Base-by-base conservation (phyloP, 2,329 filamentous ascomycete genomes). In the Colletotrichum chlorophyti region DNA sequence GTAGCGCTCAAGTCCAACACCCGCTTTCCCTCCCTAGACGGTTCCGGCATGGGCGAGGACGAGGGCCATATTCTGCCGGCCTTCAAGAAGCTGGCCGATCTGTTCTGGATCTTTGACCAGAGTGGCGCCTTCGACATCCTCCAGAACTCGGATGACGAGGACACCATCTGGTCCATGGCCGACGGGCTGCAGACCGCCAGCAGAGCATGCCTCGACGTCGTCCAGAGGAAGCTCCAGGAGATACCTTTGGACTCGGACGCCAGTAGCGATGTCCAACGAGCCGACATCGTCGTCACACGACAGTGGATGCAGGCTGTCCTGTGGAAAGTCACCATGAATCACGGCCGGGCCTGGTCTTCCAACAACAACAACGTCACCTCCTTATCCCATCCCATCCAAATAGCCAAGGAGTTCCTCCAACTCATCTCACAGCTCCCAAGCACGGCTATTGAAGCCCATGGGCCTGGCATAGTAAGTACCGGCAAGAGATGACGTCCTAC, bases 281-380 rank as follows among this genome's bases (percentile, higher is more conserved):
- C 78, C 4, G 79, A 81, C 45, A 72, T 82, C n/a, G 76, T 73
- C 54, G 78, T 81, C 3, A 81, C 79, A 0, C 68, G 76, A 2
- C 78, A 80, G 41, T 82, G 79, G 79, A 81, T 82, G 79, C 74
- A 77, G 7, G 75, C 79, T 37, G 72, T 81, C 3, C 60, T 81
- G 12, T 82, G 78, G 79, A 72, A 77, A 14, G 70, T 76, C 1
- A 72, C 75, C 0, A 66, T 74, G 24, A 65, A 69, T 1, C 70
- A 69, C 54, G 69, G 69, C 3, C 71, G 66, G 27, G 61, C 62
- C 19, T 63, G 65, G 42, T 53, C 50, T 4, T 58, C 64, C 23
- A 46, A 48, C 11, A 42, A 29, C 5, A 46, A 15, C 14, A 47
- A 34, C 29, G 50, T 61, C 12, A 55, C 72, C 9, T 67, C 65